Evolutionary conservation across 495 filamentous ascomycete genomes (phyloP).

Genomic region (Diplogelasinospora grovesii): DNA sequence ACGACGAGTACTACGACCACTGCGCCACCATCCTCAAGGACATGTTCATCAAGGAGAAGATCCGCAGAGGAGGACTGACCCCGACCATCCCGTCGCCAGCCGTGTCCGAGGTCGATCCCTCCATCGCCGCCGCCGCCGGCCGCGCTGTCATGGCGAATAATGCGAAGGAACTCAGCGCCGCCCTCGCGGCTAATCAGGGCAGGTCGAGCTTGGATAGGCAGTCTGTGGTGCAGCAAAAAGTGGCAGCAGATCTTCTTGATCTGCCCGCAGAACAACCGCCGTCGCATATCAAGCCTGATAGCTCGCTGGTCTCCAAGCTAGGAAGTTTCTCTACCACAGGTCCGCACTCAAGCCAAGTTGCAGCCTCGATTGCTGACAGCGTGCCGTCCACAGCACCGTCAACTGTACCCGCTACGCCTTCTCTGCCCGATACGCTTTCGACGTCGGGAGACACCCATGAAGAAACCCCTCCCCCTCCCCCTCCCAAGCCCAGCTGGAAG

Average conservation of each 20-base stretch:
- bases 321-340: constrained; percentile 29
- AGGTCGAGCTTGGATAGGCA: constrained; percentile 30
- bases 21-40: constrained; percentile 78
- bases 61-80: constrained; percentile 36
- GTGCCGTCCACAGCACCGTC: constrained; percentile 36
- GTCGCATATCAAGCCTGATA: constrained; percentile 13
- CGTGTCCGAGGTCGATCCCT: constrained; percentile 37
- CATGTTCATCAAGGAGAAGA: constrained; percentile 75
- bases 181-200: constrained; percentile 22
- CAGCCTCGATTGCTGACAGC: constrained; percentile 28
- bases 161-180: constrained; percentile 24
- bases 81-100: constrained; percentile 39
- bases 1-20: constrained; percentile 95
- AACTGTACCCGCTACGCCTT: constrained; percentile 36
- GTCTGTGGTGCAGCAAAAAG: constrained; percentile 6
- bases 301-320: constrained; percentile 17
- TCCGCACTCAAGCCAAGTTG: constrained; percentile 26
- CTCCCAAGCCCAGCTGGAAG: constrained; percentile 94
- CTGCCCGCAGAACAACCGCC: constrained; percentile 6
- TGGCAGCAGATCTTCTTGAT: constrained; percentile 7
- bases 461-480: constrained; percentile 60
- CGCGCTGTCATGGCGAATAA: constrained; percentile 27
- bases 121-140: constrained; percentile 27
- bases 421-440: constrained; percentile 14
- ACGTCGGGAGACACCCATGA: constrained; percentile 17